Base-by-base conservation (phyloP, 345 rosid genomes). In the Citrus cavaleriei region DNA sequence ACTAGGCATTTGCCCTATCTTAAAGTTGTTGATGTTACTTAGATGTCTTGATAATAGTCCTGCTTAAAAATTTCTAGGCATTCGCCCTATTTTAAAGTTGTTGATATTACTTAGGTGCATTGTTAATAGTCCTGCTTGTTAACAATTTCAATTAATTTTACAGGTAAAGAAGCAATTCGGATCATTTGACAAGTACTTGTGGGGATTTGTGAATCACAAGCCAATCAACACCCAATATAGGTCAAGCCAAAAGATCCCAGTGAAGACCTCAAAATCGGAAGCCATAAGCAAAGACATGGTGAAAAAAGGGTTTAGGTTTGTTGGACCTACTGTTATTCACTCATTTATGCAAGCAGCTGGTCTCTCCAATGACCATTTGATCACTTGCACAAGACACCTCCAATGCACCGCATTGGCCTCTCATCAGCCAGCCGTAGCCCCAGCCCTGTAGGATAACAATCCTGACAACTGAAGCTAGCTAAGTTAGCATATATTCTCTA, bases 331-430 rank as follows among this genome's bases (percentile, higher is more conserved):
- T 27, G 87, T 88, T 28, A 86, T 88, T n/a, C 82, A 88, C 78
- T 91, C 90, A 37, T 89, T 89, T 74, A 89, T 91, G 91, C 93
- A 91, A 87, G 93, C 93, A 18, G 89, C 89, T 46, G 95, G 91
- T 35, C 87, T 91, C 70, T 82, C 86, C 54, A 91, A 88, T 73
- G 90, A 85, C 83, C 94, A 91, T 80, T 80, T 91, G 82, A 69
- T 86, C 88, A 82, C 89, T 58, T 91, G 94, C 62, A 88, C 90
- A n/a, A 88, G 90, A 72, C 88, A 91, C 82, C 85, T 84, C 30
- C 89, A 89, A 70, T 86, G 88, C 75, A 80, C 5, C 7, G 76
- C 70, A 79, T 75, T 81, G 68, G 83, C 83, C 63, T 74, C 84
- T 18, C 68, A 70, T 32, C 61, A 27, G 27, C 46, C 75, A 19